Evolutionary conservation across 2,329 filamentous ascomycete genomes (phyloP), one percentile per base, ranked within the genome.

Genomic region (Knufia fluminis): DNA sequence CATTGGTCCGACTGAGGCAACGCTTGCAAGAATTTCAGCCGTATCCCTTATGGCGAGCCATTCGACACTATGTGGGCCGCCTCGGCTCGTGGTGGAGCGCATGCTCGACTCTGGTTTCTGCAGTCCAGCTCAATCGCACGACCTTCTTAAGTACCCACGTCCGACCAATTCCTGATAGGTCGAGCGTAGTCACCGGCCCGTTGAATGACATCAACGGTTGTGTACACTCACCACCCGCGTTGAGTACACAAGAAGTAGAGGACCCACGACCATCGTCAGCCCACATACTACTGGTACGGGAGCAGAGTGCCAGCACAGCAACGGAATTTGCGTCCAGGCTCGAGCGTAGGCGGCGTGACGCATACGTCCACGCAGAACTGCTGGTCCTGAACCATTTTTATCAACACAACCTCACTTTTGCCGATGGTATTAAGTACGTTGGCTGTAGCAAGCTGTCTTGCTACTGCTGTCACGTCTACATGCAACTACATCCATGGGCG

Each of bases 401-500:
- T 52, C 42, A 54, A 3, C 55, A 57, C 0, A 28, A 55, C 0
- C 55, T 68, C 2, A 28, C 16, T 0, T 77, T 73, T 53, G 62
- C 62, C 2, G 61, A 59, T 1, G 46, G 60, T 4, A 72, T 76
- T 48, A 59, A 60, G 3, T 77, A 69, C 52, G 68, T 78, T 9
- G 73, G 68, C 3, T 74, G 69, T 50, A 78, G 73, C 57, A 78
- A 78, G 57, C 66, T 68, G 0, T 70, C 75, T 3, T 78, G 74
- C 48, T 71, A 72, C 50, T 73, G 69, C 48, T 78, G 73, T 56
- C 57, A 60, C 51, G 51, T 62, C 36, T 64, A 64, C 45, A 62
- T 64, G 50, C 53, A 49, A 28, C 42, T 58, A 49, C 60, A 64
- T 45, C 62, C 61, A 31, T 61, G 59, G 12, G 55, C 56, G 8